Conservation (phyloP, 352 stramenopile species). For the Phytopythium kandeliae region DNA sequence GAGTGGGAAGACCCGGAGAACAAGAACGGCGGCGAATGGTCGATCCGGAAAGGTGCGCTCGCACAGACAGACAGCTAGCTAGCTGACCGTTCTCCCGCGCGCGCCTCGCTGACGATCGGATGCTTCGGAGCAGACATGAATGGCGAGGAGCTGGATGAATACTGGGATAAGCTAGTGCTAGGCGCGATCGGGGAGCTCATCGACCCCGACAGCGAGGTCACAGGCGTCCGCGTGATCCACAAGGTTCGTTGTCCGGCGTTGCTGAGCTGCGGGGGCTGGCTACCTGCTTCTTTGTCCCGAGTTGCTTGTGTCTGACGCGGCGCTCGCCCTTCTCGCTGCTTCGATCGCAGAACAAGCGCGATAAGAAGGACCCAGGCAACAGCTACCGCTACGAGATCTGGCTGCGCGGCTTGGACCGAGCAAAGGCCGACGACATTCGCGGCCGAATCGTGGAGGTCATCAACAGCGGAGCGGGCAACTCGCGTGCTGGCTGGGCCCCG, state of each 20-base stretch:
- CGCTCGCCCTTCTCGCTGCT: background rate
- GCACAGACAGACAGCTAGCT: no score
- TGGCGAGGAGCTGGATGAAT: slow-evolving; percentile 76
- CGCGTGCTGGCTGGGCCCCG: slow-evolving; percentile 33
- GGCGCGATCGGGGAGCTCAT: slow-evolving; percentile 88
- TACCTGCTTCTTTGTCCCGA: no score
- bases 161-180: slow-evolving; percentile 88
- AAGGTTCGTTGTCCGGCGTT: slow-evolving; percentile 55
- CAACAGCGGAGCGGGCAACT: slow-evolving; percentile 51
- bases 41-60: slow-evolving; percentile 59
- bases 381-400: slow-evolving; percentile 87
- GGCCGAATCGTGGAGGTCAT: slow-evolving; percentile 60
- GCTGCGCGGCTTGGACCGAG: slow-evolving; percentile 56
- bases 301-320: no score
- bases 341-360: slow-evolving; percentile 69
- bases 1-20: slow-evolving; percentile 90
- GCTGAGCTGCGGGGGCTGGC: no score
- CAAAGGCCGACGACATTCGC: slow-evolving; percentile 69
- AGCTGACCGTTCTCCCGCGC: no score
- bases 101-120: no score
- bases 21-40: slow-evolving; percentile 86
- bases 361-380: slow-evolving; percentile 77
- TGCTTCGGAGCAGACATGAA: slow-evolving; percentile 39
- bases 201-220: slow-evolving; percentile 83
- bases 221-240: slow-evolving; percentile 88